A percentile compares a stretch with the other conserved stretches of the same genome.
Conservation (phyloP, 2,329 filamentous ascomycete species). For the Trichocomaceae sp. region DNA sequence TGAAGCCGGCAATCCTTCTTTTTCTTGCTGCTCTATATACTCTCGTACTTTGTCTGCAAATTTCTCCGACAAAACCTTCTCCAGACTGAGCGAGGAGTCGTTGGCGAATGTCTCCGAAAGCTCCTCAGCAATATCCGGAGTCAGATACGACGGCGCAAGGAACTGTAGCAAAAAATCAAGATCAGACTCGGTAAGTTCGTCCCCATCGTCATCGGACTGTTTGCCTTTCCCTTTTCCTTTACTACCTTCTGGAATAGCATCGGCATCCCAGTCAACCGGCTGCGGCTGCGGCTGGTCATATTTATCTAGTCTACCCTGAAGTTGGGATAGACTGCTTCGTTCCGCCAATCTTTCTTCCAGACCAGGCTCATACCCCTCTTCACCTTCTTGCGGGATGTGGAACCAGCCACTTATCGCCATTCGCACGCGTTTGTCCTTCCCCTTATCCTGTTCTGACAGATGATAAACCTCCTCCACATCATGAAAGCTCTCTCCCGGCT, state of each 20-base stretch:
- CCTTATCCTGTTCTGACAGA: conserved; percentile 51
- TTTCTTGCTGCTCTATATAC: conserved; percentile 63
- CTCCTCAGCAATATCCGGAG: conserved; percentile 81
- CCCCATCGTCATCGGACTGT: conserved; percentile 40
- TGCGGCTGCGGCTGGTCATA: conserved; percentile 72
- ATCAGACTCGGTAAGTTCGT: conserved; percentile 66
- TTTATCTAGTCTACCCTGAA: conserved; percentile 84
- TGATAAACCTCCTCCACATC: conserved; percentile 97
- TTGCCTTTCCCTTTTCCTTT: conserved; percentile 31
- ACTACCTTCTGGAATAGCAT: conserved; percentile 25
- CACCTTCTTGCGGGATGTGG: conserved; percentile 90
- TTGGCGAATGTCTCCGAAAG: conserved; percentile 73
- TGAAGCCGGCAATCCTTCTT: conserved; percentile 34
- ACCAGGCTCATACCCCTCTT: conserved; percentile 83
- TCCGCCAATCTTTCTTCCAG: conserved; percentile 82
- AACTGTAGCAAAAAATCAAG: conserved; percentile 86
- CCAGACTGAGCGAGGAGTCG: conserved; percentile 75
- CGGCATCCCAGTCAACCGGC: conserved; percentile 43
- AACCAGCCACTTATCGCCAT: conserved; percentile 99
- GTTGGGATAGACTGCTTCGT: conserved; percentile 84
- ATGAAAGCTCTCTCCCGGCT: conserved; percentile 97
- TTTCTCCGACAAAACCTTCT: conserved; percentile 68
- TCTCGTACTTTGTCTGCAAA: conserved; percentile 66
- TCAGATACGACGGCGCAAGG: conserved; percentile 82
- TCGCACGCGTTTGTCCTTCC: conserved; percentile 59